A percentile compares a stretch with the other conserved stretches of the same genome.
phyloP scores from a whole-genome alignment of 1,284 basidiomycete species.

The Cryptococcus amylolentus region DNA sequence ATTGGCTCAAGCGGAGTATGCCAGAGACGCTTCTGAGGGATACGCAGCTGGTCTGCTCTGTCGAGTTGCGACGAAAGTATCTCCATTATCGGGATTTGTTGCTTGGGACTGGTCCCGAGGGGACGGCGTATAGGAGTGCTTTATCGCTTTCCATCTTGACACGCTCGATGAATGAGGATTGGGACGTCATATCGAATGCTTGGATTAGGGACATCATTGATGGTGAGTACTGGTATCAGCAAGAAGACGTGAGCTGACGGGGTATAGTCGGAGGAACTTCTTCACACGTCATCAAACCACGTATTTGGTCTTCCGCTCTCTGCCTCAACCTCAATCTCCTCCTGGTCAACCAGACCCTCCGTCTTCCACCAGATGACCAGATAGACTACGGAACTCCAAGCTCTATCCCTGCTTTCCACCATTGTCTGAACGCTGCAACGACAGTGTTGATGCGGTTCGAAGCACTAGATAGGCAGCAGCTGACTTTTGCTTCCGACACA shows the following conservation, averaged over 20 bases:
- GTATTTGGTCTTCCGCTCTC: slow-evolving; percentile 32
- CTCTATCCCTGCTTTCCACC: slow-evolving; percentile 35
- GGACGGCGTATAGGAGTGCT: slow-evolving; percentile 19
- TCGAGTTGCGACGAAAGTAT: slow-evolving; percentile 31
- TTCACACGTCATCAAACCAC: slow-evolving; percentile 29
- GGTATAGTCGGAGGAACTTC: slow-evolving; percentile 23
- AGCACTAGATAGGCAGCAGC: slow-evolving; percentile 25
- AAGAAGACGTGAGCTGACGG: background rate
- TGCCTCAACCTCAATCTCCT: slow-evolving; percentile 37
- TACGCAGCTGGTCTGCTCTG: slow-evolving; percentile 31
- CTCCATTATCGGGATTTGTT: slow-evolving; percentile 35
- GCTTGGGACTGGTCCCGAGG: slow-evolving; percentile 8
- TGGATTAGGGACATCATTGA: slow-evolving; percentile 39
- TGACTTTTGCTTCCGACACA: slow-evolving; percentile 38
- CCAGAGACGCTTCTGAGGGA: slow-evolving; percentile 28
- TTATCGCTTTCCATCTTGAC: slow-evolving; percentile 32
- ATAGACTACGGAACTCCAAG: slow-evolving; percentile 20
- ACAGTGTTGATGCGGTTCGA: slow-evolving; percentile 30
- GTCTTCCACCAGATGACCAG: slow-evolving; percentile 29
- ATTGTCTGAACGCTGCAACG: slow-evolving; percentile 32
- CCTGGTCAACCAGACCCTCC: slow-evolving; percentile 36
- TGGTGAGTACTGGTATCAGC: slow-evolving; percentile 16
- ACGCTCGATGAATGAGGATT: slow-evolving; percentile 36
- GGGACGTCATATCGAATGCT: slow-evolving; percentile 27
- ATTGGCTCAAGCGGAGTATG: slow-evolving; percentile 25